These are phyloP conservation scores for Lathyrus tuberosus DNA, from an alignment of 306 rosid genomes.

Conservation along the genomic window DNA sequence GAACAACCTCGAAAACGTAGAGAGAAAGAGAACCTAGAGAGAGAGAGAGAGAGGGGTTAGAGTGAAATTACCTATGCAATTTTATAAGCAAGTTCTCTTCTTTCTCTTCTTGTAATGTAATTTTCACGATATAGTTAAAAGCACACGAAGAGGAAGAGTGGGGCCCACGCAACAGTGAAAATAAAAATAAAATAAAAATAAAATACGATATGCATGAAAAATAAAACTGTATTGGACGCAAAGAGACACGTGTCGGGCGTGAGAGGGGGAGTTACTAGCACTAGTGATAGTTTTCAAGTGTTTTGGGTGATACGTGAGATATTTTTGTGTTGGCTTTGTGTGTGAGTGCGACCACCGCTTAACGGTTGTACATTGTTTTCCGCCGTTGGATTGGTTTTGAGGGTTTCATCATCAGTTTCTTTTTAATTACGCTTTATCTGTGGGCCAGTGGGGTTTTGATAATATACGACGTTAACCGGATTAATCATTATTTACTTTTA, in stretches of 20 bases:
- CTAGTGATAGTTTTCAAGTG: not conserved
- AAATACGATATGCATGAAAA: not conserved
- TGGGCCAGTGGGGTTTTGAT: not conserved
- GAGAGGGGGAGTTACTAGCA: not conserved
- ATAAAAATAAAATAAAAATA: not conserved
- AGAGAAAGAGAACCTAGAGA: slow-evolving; percentile 42
- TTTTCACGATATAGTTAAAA: slow-evolving; percentile 23
- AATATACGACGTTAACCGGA: not conserved
- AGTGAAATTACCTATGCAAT: slow-evolving; percentile 36
- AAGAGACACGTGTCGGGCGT: slow-evolving; percentile 26
- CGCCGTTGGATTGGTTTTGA: slow-evolving; percentile 12
- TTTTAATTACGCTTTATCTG: not conserved
- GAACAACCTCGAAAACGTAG: not conserved
- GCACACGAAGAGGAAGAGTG: slow-evolving; percentile 25
- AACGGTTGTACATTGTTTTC: not conserved
- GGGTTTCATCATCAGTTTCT: not conserved
- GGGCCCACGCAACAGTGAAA: slow-evolving; percentile 31
- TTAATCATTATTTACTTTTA: too few relatives aligned
- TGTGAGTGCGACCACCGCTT: slow-evolving; percentile 25
- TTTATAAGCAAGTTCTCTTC: slow-evolving; percentile 18
- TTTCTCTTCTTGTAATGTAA: not conserved
- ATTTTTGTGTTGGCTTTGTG: slow-evolving; percentile 28
- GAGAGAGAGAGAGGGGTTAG: slow-evolving; percentile 31
- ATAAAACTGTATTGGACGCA: not conserved
- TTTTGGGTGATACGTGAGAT: slow-evolving; percentile 14